A percentile compares a stretch with the other conserved stretches of the same genome.
Evolutionary conservation across 2,329 filamentous ascomycete species (phyloP).

Genomic region (Xylaria sp.): DNA sequence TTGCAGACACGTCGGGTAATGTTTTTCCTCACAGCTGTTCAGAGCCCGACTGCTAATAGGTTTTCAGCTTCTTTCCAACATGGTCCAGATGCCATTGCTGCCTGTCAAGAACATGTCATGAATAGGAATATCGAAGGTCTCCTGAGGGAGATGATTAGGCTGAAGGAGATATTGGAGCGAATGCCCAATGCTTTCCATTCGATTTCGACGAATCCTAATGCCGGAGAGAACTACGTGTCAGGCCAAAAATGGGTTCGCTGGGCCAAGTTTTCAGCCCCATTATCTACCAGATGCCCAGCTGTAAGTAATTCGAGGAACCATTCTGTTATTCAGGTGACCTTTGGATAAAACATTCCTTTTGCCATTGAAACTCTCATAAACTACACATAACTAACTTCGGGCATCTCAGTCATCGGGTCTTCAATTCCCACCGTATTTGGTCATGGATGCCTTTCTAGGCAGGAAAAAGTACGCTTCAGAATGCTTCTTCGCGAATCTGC

Average conservation of each 20-base stretch:
- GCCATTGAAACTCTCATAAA: not conserved
- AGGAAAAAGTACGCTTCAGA: constrained; percentile 56
- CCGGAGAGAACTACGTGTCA: constrained; percentile 61
- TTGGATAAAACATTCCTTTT: not conserved
- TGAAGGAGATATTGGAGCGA: constrained; percentile 64
- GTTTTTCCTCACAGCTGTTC: not conserved
- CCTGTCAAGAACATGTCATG: constrained; percentile 65
- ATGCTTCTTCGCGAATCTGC: not conserved
- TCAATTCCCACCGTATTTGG: constrained; percentile 62
- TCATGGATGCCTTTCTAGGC: constrained; percentile 66
- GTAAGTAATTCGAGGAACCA: not conserved
- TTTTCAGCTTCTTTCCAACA: constrained; percentile 59
- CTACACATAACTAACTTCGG: not conserved
- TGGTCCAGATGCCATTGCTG: constrained; percentile 61
- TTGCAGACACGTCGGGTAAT: constrained; percentile 55
- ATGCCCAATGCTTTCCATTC: constrained; percentile 66
- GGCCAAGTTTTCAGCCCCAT: constrained; percentile 61
- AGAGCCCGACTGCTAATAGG: not conserved
- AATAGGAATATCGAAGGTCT: constrained; percentile 61
- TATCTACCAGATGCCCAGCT: constrained; percentile 62
- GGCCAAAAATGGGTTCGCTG: constrained; percentile 61
- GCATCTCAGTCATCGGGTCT: constrained; percentile 56
- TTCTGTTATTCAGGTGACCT: not conserved
- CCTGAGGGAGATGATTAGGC: constrained; percentile 59
- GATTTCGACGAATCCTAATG: constrained; percentile 63